Evolutionary conservation across 2,329 filamentous ascomycete species (phyloP), one percentile per base, ranked within the genome.

Genomic region (Cladosporium sp.): DNA sequence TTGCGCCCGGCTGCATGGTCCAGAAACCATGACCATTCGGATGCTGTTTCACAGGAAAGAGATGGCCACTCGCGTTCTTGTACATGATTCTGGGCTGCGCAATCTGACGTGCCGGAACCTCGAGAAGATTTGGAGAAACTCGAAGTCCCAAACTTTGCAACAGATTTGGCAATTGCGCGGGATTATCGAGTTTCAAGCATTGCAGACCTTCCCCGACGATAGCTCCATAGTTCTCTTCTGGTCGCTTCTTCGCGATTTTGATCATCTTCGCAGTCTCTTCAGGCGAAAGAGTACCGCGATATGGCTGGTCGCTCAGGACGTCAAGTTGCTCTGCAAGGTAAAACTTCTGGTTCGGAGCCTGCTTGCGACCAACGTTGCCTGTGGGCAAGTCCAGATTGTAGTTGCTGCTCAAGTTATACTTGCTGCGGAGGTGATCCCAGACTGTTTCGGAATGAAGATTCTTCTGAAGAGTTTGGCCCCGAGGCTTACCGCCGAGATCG

Each of bases 281-380:
- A n/a, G 13, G 13, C 14, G 22, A n/a, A 28, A 49, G 46, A 9
- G 33, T 49, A 4, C 46, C 33, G 9, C 31, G 18, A 38, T 54
- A 54, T 13, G 37, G 19, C 37, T 54, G 52, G 16, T 43, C 44
- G 14, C 28, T 9, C 18, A 54, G 14, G 9, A 54, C 45, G 9
- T 43, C 10, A 3, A 54, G 22, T 16, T 49, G 44, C 3, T 4
- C 9, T 2, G 52, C 35, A 4, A 54, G 37, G 19, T 49, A 43
- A 18, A 22, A 54, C 16, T 46, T 52, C 42, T 31, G 49, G 11
- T 46, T 43, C 18, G 44, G 49, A 14, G n/a, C 11, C 7, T 42
- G 6, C 28, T 34, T 45, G n/a, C 50, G 45, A 18, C 54, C 51
- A 16, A 46, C 42, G 16, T 55, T 57, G 49, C 46, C 54, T 9